Evolutionary conservation across 805 yeast species (phyloP), one percentile per base, ranked within the genome.

Genomic region (Hanseniaspora meyeri): DNA sequence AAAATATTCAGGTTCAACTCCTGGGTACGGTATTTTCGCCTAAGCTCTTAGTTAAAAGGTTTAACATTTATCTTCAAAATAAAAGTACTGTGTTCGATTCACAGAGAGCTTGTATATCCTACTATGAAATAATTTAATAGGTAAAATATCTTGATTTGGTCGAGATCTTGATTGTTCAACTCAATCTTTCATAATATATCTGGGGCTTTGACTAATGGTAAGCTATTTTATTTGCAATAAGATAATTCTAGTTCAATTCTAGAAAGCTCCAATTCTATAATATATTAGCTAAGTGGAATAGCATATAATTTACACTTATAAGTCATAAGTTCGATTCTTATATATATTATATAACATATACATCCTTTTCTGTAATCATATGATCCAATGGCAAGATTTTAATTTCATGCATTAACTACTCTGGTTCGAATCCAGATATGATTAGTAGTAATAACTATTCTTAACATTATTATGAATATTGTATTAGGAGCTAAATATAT

Each of bases 401-500:
- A 42, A 42, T 42, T 20, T 42, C 45, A 42, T 42, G 17, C 45
- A 42, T 42, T 42, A 7, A 12, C 11, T 10, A 24, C 12, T 42
- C 17, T 24, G 17, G 45, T 42, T 42, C 45, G 45, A 42, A 11
- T 42, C 45, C 17, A 24, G 17, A 24, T 20, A n/a, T 24, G 31
- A 24, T 42, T 42, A 42, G 24, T 42, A 42, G 31, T 12, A 14
- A 29, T 45, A n/a, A 14, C 11, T 1, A 16, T 6, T 14, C n/a
- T 14, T 4, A 8, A 14, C 16, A 9, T 34, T 19, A 29, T 39
- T 34, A 56, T 57, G 59, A 54, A 57, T 45, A 38, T 57, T 38
- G 54, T 51, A 43, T 40, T 57, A 34, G 59, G 51, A 27, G 59
- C 56, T 46, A 57, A 57, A 51, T 57, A 57, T 34, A 57, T 57